phyloP scores from a whole-genome alignment of 176 grass and related monocot species.

The Aegilops bicornis region DNA sequence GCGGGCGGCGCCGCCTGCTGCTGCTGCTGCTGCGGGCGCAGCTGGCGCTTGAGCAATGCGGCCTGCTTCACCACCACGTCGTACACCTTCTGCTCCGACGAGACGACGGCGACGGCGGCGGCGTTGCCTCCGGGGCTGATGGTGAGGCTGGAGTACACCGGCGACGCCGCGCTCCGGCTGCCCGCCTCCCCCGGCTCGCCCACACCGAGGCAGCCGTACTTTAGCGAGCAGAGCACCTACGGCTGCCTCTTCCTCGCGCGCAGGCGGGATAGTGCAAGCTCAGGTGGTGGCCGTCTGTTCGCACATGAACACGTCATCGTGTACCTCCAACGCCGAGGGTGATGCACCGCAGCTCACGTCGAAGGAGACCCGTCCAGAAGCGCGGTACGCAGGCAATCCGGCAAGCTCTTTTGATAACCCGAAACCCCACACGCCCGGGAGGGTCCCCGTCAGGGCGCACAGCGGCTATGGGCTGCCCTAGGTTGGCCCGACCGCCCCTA shows the following conservation, averaged over 20 bases:
- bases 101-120: constrained; percentile 44
- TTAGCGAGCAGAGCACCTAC: constrained; percentile 40
- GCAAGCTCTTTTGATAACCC: too few species aligned
- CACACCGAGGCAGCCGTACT: constrained; percentile 49
- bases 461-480: too few species aligned
- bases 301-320: too few species aligned
- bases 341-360: too few species aligned
- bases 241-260: background rate
- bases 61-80: constrained; percentile 89
- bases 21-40: background rate
- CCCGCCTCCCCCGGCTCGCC: constrained; percentile 33
- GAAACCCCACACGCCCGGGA: too few species aligned
- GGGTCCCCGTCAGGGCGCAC: too few species aligned
- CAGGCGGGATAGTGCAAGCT: constrained; percentile 11
- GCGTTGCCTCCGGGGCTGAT: constrained; percentile 54
- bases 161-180: background rate
- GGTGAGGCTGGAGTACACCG: constrained; percentile 58
- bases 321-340: too few species aligned
- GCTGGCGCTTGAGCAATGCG: constrained; percentile 59
- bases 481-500: too few species aligned
- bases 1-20: background rate
- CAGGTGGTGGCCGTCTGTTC: background rate
- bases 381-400: too few species aligned
- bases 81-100: constrained; percentile 89
- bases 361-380: too few species aligned